Evolutionary conservation across 345 rosid species (phyloP), one percentile per base, ranked within the genome.

Genomic region (Erucastrum elatum): DNA sequence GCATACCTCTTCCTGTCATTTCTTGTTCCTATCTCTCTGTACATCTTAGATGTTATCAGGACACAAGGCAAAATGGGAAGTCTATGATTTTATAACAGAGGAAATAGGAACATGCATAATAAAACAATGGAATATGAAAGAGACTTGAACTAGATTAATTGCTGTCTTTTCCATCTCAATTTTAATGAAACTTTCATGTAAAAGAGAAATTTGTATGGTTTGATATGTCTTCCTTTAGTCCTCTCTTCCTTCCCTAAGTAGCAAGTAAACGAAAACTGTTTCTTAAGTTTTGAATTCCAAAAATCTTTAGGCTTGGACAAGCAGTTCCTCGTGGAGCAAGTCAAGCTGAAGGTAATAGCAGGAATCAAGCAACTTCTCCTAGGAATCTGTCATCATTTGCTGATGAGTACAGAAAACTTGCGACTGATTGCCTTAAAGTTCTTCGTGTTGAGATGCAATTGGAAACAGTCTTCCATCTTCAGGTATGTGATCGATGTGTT

Each of bases 391-490:
- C 89, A 35, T 87, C 92, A 35, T 89, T 89, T 89, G 94, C 98
- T 4, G 91, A 93, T 67, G 94, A 93, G 82, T 95, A 91, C 77
- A 85, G 99, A 79, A 95, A 91, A 87, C 89, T 95, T 70, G 97
- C 99, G 31, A 87, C 91, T 72, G 98, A 95, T 76, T 95, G 99
- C 87, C 84, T 95, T 35, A 95, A 95, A 81, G 98, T 93, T 84
- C 85, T 95, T 84, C 96, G 94, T n/a, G 90, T 95, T 29, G 99
- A 95, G 88, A 95, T 93, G 98, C 97, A 91, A 84, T 72, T 95
- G 89, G 97, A 93, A 79, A 91, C 98, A 78, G 77, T 93, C 84
- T 95, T 91, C 79, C 96, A 91, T 83, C 78, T 93, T 86, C 99
- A 95, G 97, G 98, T 95, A 75, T 76, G 82, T 72, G 68, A 70